These are phyloP conservation scores for Mortierella antarctica DNA, from an alignment of 192 early-diverging fungal genomes.

Conservation along the genomic window DNA sequence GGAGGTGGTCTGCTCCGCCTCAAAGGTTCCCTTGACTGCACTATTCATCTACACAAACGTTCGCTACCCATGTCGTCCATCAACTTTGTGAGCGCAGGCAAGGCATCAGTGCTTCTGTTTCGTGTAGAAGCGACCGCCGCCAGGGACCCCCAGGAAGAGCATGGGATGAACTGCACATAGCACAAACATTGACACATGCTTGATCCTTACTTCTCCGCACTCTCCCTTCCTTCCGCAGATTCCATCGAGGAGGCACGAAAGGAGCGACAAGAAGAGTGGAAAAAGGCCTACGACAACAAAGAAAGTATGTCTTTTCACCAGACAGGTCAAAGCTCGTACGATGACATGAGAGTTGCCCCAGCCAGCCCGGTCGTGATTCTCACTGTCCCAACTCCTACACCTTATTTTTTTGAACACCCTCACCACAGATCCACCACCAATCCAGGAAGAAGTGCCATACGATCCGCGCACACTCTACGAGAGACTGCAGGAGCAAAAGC, in stretches of 20 bases:
- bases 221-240: conserved; percentile 1
- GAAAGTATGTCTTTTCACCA: conserved; percentile 22
- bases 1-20: no score
- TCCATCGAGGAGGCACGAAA: conserved; percentile 50
- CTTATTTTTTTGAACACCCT: background rate
- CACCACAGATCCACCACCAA: conserved; percentile 53
- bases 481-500: conserved; percentile 76
- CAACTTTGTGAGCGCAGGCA: conserved; percentile 50
- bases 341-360: background rate
- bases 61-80: conserved; percentile 21
- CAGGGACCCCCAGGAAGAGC: background rate
- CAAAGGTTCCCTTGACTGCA: no score
- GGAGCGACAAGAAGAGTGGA: conserved; percentile 52
- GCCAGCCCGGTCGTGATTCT: background rate
- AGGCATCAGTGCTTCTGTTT: background rate
- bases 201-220: background rate
- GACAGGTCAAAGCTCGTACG: background rate
- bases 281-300: conserved; percentile 47
- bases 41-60: background rate
- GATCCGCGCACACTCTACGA: conserved; percentile 82
- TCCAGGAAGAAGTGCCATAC: conserved; percentile 59
- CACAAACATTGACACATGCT: background rate
- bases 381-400: background rate
- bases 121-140: background rate
- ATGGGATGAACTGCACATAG: background rate